Conservation (phyloP, 2,329 filamentous ascomycete genomes). For the Aureobasidium zeae region DNA sequence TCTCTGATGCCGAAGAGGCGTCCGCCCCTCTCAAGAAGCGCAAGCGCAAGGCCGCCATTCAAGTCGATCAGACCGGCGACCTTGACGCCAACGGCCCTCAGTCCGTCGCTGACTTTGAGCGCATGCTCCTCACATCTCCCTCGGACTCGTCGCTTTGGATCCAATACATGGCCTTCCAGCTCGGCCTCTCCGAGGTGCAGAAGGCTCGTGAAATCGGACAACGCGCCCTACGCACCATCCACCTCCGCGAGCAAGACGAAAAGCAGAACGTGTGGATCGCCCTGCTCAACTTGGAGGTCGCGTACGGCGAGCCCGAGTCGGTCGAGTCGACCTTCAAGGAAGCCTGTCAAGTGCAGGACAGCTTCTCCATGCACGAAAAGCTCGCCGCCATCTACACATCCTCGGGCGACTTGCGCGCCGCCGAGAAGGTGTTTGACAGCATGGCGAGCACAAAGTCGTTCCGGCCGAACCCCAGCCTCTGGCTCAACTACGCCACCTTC, state of each 20-base stretch:
- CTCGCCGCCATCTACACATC: slow-evolving; percentile 93
- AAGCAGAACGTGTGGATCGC: slow-evolving; percentile 95
- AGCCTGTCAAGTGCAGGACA: slow-evolving; percentile 88
- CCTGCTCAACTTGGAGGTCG: slow-evolving; percentile 85
- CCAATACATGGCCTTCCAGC: slow-evolving; percentile 97
- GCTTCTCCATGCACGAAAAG: slow-evolving; percentile 79
- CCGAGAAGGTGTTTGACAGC: slow-evolving; percentile 75
- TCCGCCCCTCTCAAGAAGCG: slow-evolving; percentile 45
- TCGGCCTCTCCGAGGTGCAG: slow-evolving; percentile 78
- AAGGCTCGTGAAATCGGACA: slow-evolving; percentile 85
- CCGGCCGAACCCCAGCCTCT: slow-evolving; percentile 67
- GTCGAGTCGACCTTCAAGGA: slow-evolving; percentile 82
- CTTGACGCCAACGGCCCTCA: slow-evolving; percentile 82
- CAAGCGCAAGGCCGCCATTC: slow-evolving; percentile 69
- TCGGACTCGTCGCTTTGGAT: slow-evolving; percentile 94
- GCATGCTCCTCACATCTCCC: slow-evolving; percentile 80
- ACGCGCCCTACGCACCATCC: slow-evolving; percentile 82
- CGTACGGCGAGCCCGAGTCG: slow-evolving; percentile 66
- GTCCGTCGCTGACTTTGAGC: slow-evolving; percentile 84
- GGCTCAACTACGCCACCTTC: slow-evolving; percentile 93
- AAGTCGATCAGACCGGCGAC: slow-evolving; percentile 84
- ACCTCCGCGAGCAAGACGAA: slow-evolving; percentile 80
- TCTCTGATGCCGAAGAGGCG: slow-evolving; percentile 46
- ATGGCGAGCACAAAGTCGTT: slow-evolving; percentile 80
- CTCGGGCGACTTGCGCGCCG: slow-evolving; percentile 75